Evolutionary conservation across 176 grass and related monocot genomes (phyloP).

Genomic region (Elaeis guineensis): DNA sequence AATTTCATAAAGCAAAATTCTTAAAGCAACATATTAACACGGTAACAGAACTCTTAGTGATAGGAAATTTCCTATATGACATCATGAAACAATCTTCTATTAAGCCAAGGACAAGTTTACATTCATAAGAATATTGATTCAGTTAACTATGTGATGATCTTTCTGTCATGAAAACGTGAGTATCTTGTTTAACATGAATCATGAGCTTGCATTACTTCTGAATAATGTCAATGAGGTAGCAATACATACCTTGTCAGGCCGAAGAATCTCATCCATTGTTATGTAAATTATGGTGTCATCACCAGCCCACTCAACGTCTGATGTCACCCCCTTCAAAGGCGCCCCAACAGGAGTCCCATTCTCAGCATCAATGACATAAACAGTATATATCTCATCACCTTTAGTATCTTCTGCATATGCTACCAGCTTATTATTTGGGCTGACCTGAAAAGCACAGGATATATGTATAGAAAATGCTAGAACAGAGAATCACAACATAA

Average conservation of each 20-base stretch:
- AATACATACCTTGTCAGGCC: slow-evolving; percentile 68
- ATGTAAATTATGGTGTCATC: slow-evolving; percentile 67
- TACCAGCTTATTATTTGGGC: slow-evolving; percentile 71
- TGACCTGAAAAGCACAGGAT: slow-evolving; percentile 44
- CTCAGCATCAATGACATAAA: slow-evolving; percentile 71
- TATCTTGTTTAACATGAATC: no score
- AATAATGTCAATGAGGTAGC: not conserved
- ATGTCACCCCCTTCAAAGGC: slow-evolving; percentile 60
- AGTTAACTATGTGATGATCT: no score
- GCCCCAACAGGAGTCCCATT: slow-evolving; percentile 47
- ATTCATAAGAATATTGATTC: no score
- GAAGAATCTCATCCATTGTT: slow-evolving; percentile 78
- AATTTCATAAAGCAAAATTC: no score
- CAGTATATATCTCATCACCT: slow-evolving; percentile 72
- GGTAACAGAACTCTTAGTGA: no score
- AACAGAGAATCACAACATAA: not conserved
- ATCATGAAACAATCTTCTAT: no score
- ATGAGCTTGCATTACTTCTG: no score
- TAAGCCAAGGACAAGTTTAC: no score
- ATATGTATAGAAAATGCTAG: slow-evolving; percentile 2
- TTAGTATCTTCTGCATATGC: slow-evolving; percentile 84
- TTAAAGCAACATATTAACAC: no score
- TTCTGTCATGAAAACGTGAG: no score
- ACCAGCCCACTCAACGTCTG: slow-evolving; percentile 69
- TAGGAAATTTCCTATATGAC: no score